Conservation (phyloP, 140 eudicot genomes). For the Stevia rebaudiana region DNA sequence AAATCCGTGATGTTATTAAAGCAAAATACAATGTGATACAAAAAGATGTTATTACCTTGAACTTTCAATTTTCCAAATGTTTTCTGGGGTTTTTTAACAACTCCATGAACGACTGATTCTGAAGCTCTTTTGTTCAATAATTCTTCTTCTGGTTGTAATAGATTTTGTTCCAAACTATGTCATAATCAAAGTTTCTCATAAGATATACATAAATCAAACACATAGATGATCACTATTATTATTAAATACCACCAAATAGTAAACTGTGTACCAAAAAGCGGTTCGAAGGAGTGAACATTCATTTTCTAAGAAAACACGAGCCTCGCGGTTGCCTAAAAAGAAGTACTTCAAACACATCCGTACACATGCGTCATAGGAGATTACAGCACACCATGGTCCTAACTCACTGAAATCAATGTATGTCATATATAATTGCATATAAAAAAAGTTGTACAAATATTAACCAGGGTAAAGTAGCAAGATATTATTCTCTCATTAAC, state of each 20-base stretch:
- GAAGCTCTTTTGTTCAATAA: conserved; percentile 42
- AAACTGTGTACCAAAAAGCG: conserved; percentile 52
- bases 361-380: conserved; percentile 81
- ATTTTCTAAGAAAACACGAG: conserved; percentile 54
- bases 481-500: background rate
- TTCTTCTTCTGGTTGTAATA: conserved; percentile 80
- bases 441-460: background rate
- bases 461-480: background rate
- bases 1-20: background rate
- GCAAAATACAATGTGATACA: background rate
- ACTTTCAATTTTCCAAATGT: conserved; percentile 67
- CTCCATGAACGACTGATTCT: conserved; percentile 50
- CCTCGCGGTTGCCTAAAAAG: conserved; percentile 60
- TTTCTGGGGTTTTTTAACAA: conserved; percentile 53
- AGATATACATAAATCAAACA: background rate
- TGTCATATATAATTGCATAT: background rate
- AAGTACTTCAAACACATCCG: conserved; percentile 66
- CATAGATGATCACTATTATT: background rate
- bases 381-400: conserved; percentile 65
- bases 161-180: conserved; percentile 46
- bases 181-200: background rate
- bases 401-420: conserved; percentile 43
- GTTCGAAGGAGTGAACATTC: conserved; percentile 58
- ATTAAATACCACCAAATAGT: background rate
- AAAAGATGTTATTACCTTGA: conserved; percentile 45